These are phyloP conservation scores for Torulaspora indica DNA, from an alignment of 805 yeast genomes.

Conservation along the genomic window DNA sequence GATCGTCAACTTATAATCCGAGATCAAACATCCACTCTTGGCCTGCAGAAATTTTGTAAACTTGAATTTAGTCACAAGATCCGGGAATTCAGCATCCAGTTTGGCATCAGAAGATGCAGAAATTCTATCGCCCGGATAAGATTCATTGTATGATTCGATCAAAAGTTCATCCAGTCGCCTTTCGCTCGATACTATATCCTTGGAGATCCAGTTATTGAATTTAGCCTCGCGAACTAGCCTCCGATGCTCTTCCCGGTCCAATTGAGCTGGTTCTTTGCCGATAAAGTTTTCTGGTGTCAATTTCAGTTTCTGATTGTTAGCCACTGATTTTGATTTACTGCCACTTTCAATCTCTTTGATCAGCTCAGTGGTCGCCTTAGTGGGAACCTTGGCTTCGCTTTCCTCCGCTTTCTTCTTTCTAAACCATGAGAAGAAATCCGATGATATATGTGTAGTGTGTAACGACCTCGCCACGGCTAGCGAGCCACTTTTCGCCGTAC, in stretches of 20 bases:
- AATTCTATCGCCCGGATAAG: neutral
- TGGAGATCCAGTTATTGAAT: constrained; percentile 37
- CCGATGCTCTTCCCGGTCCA: constrained; percentile 12
- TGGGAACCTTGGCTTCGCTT: constrained; percentile 8
- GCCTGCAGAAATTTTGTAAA: constrained; percentile 36
- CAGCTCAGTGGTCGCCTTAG: constrained; percentile 31
- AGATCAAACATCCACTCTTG: constrained; percentile 37
- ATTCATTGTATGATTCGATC: constrained; percentile 11
- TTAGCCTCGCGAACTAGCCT: constrained; percentile 22
- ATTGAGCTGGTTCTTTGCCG: constrained; percentile 27
- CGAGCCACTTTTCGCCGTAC: neutral
- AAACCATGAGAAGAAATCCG: constrained; percentile 41
- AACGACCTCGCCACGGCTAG: constrained; percentile 16
- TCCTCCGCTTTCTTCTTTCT: constrained; percentile 31
- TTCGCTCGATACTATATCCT: constrained; percentile 25
- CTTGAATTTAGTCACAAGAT: constrained; percentile 37
- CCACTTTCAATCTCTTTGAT: constrained; percentile 38
- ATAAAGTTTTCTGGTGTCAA: constrained; percentile 30
- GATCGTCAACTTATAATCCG: constrained; percentile 38
- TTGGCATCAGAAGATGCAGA: constrained; percentile 3
- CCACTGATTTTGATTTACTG: constrained; percentile 16
- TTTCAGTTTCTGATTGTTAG: constrained; percentile 22
- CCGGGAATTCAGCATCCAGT: constrained; percentile 22
- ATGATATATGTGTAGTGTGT: constrained; percentile 24
- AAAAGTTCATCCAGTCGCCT: constrained; percentile 29